Conservation (phyloP, 768 basidiomycete species). For the Phanerodontia chrysosporium region DNA sequence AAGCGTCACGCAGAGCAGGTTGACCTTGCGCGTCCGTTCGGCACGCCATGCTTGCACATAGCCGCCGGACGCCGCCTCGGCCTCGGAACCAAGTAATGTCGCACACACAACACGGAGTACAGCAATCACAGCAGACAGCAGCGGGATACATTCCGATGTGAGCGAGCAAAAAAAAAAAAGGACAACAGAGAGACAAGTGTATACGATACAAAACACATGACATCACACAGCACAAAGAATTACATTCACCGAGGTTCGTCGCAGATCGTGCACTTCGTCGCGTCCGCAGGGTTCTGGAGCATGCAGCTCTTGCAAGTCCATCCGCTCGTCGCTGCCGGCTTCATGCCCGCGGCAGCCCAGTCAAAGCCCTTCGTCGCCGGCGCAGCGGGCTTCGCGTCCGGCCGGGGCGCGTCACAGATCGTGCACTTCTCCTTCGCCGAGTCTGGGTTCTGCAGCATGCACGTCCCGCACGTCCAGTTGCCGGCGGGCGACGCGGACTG, state of each 20-base stretch:
- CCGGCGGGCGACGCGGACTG: slow-evolving; percentile 26
- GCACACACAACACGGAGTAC: too few species aligned
- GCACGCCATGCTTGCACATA: background rate
- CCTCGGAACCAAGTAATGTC: background rate
- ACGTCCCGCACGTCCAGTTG: slow-evolving; percentile 55
- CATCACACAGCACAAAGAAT: background rate
- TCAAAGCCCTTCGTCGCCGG: slow-evolving; percentile 20
- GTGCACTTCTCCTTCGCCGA: slow-evolving; percentile 38
- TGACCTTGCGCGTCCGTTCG: background rate
- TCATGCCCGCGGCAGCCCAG: slow-evolving; percentile 59
- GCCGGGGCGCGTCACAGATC: slow-evolving; percentile 37
- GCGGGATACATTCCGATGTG: background rate
- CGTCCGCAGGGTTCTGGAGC: slow-evolving; percentile 33
- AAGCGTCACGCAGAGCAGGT: background rate
- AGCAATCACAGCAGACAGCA: background rate
- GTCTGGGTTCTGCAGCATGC: slow-evolving; percentile 37
- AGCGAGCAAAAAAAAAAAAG: background rate
- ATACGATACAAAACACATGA: background rate
- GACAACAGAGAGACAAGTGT: background rate
- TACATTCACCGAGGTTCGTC: slow-evolving; percentile 29
- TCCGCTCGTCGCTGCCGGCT: slow-evolving; percentile 32
- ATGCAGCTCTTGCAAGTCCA: slow-evolving; percentile 59
- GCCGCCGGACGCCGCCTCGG: background rate
- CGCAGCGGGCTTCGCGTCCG: background rate
- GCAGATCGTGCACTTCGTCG: slow-evolving; percentile 41